Conservation (phyloP, 345 rosid species). For the Populus davidiana region DNA sequence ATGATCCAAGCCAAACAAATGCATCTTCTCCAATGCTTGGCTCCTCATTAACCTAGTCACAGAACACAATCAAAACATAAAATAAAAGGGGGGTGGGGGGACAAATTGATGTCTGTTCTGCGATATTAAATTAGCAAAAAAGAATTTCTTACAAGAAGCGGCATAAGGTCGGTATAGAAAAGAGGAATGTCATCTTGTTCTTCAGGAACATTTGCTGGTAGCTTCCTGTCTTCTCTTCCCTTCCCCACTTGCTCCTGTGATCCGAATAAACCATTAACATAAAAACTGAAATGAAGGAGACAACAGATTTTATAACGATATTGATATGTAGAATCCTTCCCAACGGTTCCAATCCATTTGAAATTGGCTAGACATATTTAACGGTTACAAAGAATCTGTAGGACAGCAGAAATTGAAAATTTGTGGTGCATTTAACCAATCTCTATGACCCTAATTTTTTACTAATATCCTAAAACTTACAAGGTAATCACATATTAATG, state of each 20-base stretch:
- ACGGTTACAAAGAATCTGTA: too few relatives aligned
- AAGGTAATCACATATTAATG: too few relatives aligned
- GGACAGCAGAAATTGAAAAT: too few relatives aligned
- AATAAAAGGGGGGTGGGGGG: too few relatives aligned
- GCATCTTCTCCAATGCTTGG: constrained; percentile 78
- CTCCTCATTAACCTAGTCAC: constrained; percentile 65
- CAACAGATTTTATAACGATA: too few relatives aligned
- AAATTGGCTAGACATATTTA: too few relatives aligned
- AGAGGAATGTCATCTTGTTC: constrained; percentile 74
- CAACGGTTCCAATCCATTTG: too few relatives aligned
- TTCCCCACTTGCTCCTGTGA: constrained; percentile 61
- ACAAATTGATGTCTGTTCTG: not conserved
- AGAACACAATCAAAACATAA: not conserved
- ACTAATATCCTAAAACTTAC: too few relatives aligned
- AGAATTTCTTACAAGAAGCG: constrained; percentile 68
- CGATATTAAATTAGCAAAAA: not conserved
- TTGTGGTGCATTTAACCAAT: too few relatives aligned
- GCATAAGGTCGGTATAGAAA: constrained; percentile 85
- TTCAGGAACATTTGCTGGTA: constrained; percentile 24
- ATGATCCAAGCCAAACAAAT: constrained; percentile 69
- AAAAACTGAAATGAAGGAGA: not conserved
- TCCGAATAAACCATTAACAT: not conserved
- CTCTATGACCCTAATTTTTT: too few relatives aligned
- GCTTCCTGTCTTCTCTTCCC: constrained; percentile 59
- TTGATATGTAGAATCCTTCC: too few relatives aligned